A percentile compares a stretch with the other conserved stretches of the same genome.
These are phyloP conservation scores for Nigrospora oryzae DNA, from an alignment of 2,329 filamentous ascomycete genomes.

Conservation along the genomic window DNA sequence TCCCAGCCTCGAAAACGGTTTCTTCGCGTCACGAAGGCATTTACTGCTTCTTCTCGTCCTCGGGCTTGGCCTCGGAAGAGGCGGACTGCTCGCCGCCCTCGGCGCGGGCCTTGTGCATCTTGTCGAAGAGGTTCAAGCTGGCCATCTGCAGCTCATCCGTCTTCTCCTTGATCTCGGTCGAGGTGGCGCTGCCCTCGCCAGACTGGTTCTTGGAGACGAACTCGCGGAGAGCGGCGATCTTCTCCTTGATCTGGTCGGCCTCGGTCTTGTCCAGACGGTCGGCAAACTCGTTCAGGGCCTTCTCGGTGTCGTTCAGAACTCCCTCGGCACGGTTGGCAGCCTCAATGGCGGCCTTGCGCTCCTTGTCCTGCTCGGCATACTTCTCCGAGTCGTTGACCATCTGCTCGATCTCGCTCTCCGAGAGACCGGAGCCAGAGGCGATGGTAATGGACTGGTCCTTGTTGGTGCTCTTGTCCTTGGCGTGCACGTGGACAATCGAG, in stretches of 20 bases:
- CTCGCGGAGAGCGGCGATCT: constrained; percentile 79
- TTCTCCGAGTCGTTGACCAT: constrained; percentile 99
- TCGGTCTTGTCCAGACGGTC: constrained; percentile 96
- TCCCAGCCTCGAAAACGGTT: too few species aligned
- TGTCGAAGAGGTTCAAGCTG: constrained; percentile 94
- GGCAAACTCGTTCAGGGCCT: constrained; percentile 92
- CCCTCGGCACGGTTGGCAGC: constrained; percentile 95
- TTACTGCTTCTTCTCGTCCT: constrained; percentile 60
- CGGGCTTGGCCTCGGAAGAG: constrained; percentile 34
- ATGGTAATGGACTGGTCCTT: constrained; percentile 99
- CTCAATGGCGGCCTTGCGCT: constrained; percentile 93
- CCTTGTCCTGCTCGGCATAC: constrained; percentile 90
- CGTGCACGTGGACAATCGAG: constrained; percentile 94
- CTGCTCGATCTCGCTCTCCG: constrained; percentile 85
- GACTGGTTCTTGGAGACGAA: constrained; percentile 91
- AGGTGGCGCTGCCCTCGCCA: constrained; percentile 77
- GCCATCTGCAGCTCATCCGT: constrained; percentile 95
- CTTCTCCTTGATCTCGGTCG: constrained; percentile 96
- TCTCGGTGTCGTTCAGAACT: constrained; percentile 95
- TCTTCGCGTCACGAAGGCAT: background rate
- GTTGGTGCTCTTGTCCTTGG: constrained; percentile 98
- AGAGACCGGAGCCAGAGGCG: constrained; percentile 93
- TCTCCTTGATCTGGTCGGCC: constrained; percentile 87
- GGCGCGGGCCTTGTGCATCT: constrained; percentile 95
- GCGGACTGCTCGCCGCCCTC: constrained; percentile 51